A percentile compares a stretch with the other conserved stretches of the same genome.
These are phyloP conservation scores for Paragyromitra xinjiangensis DNA, from an alignment of 495 filamentous ascomycete genomes.

Conservation along the genomic window DNA sequence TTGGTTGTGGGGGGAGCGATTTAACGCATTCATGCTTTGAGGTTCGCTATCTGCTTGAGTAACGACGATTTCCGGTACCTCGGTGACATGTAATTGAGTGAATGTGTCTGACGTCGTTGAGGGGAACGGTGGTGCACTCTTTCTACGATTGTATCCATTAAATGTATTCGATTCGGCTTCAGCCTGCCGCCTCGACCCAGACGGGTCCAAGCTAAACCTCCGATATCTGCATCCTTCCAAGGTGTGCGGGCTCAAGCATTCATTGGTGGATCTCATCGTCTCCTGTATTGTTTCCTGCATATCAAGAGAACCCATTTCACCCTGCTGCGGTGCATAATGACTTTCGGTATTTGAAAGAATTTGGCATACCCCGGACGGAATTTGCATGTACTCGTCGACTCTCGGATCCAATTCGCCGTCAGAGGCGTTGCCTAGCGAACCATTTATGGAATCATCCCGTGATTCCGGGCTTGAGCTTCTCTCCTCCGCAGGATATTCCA, in stretches of 20 bases:
- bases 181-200: neutral
- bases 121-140: slow-evolving; percentile 16
- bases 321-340: neutral
- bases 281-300: neutral
- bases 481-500: slow-evolving; percentile 2
- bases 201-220: neutral
- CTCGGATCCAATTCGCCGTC: slow-evolving; percentile 15
- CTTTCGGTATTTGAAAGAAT: neutral
- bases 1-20: neutral
- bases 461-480: slow-evolving; percentile 41
- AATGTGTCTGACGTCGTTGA: neutral
- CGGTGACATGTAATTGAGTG: neutral
- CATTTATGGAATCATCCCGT: slow-evolving; percentile 3
- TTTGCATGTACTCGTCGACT: neutral
- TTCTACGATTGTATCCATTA: neutral
- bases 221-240: neutral
- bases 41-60: slow-evolving; percentile 19
- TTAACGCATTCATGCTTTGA: neutral
- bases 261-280: neutral
- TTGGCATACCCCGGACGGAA: neutral
- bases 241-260: neutral
- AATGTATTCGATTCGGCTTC: neutral
- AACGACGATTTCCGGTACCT: slow-evolving; percentile 30
- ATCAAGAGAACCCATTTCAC: neutral
- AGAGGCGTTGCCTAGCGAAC: neutral